Conservation (phyloP, 441 rosid genomes). For the Dalechampia spathulata region DNA sequence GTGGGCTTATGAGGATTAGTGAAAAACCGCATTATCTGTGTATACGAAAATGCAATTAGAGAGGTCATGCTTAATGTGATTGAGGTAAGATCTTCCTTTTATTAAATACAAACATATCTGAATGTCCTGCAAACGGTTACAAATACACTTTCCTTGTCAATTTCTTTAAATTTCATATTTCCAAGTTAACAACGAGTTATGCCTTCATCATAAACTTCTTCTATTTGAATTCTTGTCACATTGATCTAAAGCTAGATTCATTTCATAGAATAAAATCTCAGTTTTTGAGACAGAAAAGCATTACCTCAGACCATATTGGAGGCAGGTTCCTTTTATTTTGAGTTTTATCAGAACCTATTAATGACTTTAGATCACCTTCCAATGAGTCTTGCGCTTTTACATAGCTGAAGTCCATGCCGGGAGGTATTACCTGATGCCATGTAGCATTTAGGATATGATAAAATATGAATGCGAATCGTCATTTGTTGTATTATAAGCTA, state of each 20-base stretch:
- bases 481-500: background rate
- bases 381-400: conserved; percentile 47
- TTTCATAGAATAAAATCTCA: background rate
- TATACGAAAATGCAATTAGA: conserved; percentile 7
- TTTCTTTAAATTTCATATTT: background rate
- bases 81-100: background rate
- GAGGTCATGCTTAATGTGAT: background rate
- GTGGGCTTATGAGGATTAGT: conserved; percentile 90
- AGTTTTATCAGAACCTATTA: conserved; percentile 54
- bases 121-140: background rate
- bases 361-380: conserved; percentile 61
- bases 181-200: background rate
- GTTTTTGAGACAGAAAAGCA: conserved; percentile 6
- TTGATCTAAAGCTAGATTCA: too few relatives aligned
- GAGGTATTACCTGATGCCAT: conserved; percentile 64
- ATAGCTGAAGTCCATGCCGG: conserved; percentile 76
- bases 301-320: conserved; percentile 89
- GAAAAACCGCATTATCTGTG: conserved; percentile 86
- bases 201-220: background rate
- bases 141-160: background rate
- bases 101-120: background rate
- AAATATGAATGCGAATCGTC: background rate
- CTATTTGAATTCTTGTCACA: too few relatives aligned
- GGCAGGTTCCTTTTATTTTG: conserved; percentile 68
- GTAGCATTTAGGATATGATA: conserved; percentile 3